These are phyloP conservation scores for Chernovozyma aurita DNA, from an alignment of 1,139 yeast species.

Conservation along the genomic window DNA sequence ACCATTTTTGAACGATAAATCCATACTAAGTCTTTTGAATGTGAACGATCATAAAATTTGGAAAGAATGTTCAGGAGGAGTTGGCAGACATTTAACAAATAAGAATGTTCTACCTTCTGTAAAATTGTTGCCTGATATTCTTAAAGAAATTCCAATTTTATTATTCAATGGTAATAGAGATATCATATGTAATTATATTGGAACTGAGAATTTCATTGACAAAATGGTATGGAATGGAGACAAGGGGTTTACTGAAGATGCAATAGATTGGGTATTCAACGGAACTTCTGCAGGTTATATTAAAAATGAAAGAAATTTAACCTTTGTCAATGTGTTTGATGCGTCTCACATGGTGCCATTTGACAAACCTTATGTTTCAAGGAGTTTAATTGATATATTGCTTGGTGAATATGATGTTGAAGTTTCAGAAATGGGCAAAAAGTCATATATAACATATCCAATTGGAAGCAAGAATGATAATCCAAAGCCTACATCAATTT, in stretches of 20 bases:
- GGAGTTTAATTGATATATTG: slow-evolving; percentile 62
- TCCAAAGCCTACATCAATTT: too few relatives aligned
- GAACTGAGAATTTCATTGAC: slow-evolving; percentile 64
- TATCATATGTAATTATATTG: slow-evolving; percentile 78
- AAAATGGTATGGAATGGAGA: slow-evolving; percentile 66
- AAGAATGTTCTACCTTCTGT: slow-evolving; percentile 56
- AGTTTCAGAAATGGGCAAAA: slow-evolving; percentile 11
- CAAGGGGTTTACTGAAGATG: slow-evolving; percentile 42
- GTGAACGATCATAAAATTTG: slow-evolving; percentile 46
- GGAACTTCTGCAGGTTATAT: slow-evolving; percentile 48
- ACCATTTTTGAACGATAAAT: slow-evolving; percentile 53
- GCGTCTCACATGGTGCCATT: slow-evolving; percentile 95
- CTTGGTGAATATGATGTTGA: slow-evolving; percentile 28
- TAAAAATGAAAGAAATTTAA: slow-evolving; percentile 61
- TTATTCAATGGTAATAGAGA: slow-evolving; percentile 88
- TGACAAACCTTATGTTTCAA: slow-evolving; percentile 66
- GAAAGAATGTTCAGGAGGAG: slow-evolving; percentile 72
- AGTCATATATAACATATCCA: slow-evolving; percentile 26
- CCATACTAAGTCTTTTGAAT: slow-evolving; percentile 59
- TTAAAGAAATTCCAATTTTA: slow-evolving; percentile 59
- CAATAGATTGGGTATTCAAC: slow-evolving; percentile 49
- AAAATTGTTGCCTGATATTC: slow-evolving; percentile 58
- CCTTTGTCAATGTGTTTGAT: slow-evolving; percentile 68
- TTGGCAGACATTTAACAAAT: slow-evolving; percentile 50
- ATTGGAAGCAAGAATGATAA: slow-evolving; percentile 16